These are phyloP conservation scores for Antarctomyces pellizariae DNA, from an alignment of 495 filamentous ascomycete species.

Conservation along the genomic window DNA sequence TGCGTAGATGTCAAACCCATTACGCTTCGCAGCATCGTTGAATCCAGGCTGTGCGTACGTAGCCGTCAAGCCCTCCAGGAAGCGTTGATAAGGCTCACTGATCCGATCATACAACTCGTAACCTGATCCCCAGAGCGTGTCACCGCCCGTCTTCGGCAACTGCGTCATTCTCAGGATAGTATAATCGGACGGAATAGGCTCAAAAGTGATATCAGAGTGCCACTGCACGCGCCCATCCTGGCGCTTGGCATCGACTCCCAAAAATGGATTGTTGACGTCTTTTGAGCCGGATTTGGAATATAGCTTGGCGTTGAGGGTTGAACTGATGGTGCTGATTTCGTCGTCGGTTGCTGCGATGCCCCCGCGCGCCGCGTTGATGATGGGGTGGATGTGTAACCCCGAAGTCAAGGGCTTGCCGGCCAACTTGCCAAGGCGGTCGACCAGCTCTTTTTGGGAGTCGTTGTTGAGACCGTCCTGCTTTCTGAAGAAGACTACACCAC, in stretches of 20 bases:
- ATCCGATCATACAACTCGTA: conserved; percentile 65
- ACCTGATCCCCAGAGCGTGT: conserved; percentile 47
- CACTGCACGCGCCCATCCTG: conserved; percentile 24
- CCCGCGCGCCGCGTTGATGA: conserved; percentile 37
- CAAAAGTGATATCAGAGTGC: conserved; percentile 50
- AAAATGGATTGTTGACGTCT: conserved; percentile 6
- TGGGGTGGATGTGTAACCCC: conserved; percentile 48
- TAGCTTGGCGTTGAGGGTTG: conserved; percentile 29
- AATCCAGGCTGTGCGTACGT: conserved; percentile 40
- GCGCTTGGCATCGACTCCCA: too few relatives aligned
- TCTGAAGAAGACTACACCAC: conserved; percentile 67
- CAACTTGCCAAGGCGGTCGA: conserved; percentile 37
- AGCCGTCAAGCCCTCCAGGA: conserved; percentile 44
- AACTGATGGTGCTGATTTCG: conserved; percentile 53
- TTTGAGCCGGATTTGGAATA: conserved; percentile 17
- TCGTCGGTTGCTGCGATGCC: conserved; percentile 31
- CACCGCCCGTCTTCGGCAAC: conserved; percentile 50
- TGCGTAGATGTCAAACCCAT: conserved; percentile 30
- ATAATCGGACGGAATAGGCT: conserved; percentile 42
- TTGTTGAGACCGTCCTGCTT: conserved; percentile 41
- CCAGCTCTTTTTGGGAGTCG: conserved; percentile 46
- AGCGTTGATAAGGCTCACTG: conserved; percentile 35
- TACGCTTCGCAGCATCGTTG: conserved; percentile 27
- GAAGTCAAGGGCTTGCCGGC: conserved; percentile 44
- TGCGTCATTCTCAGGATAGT: conserved; percentile 32